phyloP scores from a whole-genome alignment of 345 rosid genomes.

The Linum trigynum region DNA sequence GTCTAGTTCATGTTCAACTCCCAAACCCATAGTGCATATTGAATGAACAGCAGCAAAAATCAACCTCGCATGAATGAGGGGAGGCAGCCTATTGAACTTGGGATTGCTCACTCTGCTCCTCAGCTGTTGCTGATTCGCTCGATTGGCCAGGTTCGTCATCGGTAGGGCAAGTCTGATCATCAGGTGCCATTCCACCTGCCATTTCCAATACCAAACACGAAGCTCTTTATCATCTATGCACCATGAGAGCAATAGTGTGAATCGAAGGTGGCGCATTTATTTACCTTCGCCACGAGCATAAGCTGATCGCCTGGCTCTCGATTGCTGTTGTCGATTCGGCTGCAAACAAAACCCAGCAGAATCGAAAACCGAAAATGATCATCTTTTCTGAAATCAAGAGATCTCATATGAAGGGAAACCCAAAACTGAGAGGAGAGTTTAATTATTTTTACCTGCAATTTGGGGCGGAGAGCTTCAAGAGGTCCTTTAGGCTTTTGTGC shows the following conservation, averaged over 20 bases:
- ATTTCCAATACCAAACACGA: background rate
- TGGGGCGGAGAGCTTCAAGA: constrained; percentile 78
- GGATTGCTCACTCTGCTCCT: constrained; percentile 10
- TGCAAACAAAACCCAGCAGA: constrained; percentile 17
- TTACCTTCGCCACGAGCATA: constrained; percentile 61
- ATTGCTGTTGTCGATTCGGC: constrained; percentile 76
- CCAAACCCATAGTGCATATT: background rate
- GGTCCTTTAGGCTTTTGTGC: constrained; percentile 77
- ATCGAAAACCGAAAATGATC: constrained; percentile 1
- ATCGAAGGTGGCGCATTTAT: background rate
- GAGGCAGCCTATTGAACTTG: background rate
- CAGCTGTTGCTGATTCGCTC: background rate
- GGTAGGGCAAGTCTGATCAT: background rate
- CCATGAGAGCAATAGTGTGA: background rate
- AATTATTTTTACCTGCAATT: constrained; percentile 48
- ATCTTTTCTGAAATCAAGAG: background rate
- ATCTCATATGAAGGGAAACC: background rate
- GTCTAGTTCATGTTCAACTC: background rate
- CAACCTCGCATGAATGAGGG: background rate
- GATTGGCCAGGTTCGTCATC: constrained; percentile 15
- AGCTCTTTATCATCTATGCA: background rate
- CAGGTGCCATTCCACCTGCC: constrained; percentile 1
- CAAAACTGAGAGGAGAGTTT: background rate
- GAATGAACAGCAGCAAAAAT: background rate
- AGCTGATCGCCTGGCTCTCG: constrained; percentile 62